Base-by-base conservation (phyloP, 2,329 filamentous ascomycete genomes). In the Aureobasidium sp. region DNA sequence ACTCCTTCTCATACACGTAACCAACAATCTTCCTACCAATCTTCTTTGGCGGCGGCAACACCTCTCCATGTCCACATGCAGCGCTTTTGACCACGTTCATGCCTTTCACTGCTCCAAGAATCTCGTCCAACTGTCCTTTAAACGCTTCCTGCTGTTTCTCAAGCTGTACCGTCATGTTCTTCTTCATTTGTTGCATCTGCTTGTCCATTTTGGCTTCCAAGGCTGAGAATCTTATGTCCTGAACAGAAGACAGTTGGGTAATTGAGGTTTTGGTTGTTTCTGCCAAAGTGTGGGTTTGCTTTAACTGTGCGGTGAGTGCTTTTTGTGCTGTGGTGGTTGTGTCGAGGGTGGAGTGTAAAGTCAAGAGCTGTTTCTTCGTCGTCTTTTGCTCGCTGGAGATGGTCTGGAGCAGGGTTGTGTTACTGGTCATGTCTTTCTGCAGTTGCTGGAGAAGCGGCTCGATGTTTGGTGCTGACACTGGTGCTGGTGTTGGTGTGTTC, bases 41-140 rank as follows among this genome's bases (percentile, higher is more conserved):
- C 37, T 65, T 65, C 50, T 62, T 63, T 8, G 63, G 63, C 34
- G 63, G 63, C 16, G 63, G 61, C 25, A 61, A 32, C 11, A 65
- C 62, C 36, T 65, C 63, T 29, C 53, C 53, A 36, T 63, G 63
- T 25, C 48, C 49, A 16, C 61, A 63, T 16, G 61, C 48, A 16
- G 59, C 58, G 34, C 16, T 50, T 14, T 30, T 45, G 5, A 39
- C 34, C 42, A 39, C 34, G 16, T 57, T 54, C 9, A 27, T 44
- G 8, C 39, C 34, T 14, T n/a, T 55, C 14, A 55, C 50, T 2
- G 41, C 34, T n/a, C 30, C 48, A n/a, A 61, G 51, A 30, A 61
- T 44, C 39, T 53, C 49, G 10, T 51, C 21, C 48, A 61, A 11
- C 14, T 37, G 44, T 11, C 32, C 37, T 25, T 16, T 47, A 21